Evolutionary conservation across 768 basidiomycete genomes (phyloP).

Genomic region (Lactarius sanguifluus): DNA sequence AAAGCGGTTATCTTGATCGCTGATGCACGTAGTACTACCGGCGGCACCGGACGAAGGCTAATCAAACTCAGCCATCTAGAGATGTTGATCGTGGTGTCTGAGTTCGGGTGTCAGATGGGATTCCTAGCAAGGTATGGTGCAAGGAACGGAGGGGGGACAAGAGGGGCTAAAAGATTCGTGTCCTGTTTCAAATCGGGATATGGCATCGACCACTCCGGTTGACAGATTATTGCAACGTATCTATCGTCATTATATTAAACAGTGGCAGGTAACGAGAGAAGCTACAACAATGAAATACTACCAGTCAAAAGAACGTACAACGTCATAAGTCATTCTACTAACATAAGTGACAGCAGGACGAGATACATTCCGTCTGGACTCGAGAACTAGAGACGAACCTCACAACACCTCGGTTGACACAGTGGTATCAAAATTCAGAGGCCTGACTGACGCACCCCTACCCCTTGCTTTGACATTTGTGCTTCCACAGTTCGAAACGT

Average conservation of each 20-base stretch:
- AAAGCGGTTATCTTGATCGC: neutral
- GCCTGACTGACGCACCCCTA: constrained; percentile 6
- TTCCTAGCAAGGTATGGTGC: neutral
- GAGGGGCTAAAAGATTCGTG: neutral
- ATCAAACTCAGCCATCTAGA: neutral
- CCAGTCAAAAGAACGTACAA: neutral
- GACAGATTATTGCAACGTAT: neutral
- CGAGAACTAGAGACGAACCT: neutral
- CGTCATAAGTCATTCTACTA: neutral
- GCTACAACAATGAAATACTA: neutral
- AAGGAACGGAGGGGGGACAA: neutral
- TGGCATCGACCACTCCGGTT: neutral
- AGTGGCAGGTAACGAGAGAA: neutral
- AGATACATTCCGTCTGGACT: neutral
- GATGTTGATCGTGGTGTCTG: neutral
- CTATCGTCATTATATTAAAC: neutral
- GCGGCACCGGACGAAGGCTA: neutral
- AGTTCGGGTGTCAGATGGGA: neutral
- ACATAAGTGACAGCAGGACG: neutral
- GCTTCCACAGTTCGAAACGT: constrained; percentile 19
- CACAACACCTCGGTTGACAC: neutral
- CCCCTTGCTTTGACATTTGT: constrained; percentile 5
- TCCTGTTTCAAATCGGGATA: neutral
- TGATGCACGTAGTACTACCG: constrained; percentile 1
- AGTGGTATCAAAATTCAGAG: neutral